Conservation (phyloP, 148 eudicot genomes). For the Euryodendron excelsum region DNA sequence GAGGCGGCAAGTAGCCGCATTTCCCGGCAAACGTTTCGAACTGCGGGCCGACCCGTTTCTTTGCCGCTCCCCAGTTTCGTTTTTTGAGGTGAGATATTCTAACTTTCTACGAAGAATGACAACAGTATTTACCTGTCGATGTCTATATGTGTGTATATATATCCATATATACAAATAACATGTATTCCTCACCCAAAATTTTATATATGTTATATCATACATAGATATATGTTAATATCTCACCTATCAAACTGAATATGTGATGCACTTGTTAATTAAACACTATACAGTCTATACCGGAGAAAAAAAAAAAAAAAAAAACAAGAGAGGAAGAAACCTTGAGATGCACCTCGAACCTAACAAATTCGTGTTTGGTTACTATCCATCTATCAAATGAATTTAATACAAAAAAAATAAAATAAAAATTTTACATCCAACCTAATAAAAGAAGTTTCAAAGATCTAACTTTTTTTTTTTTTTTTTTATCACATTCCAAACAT, state of each 20-base stretch:
- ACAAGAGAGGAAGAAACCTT: not conserved
- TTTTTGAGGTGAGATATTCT: not conserved
- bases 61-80: not conserved
- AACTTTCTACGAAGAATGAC: not conserved
- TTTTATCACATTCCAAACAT: too few species aligned
- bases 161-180: too few species aligned
- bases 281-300: too few species aligned
- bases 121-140: too few species aligned
- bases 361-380: not conserved
- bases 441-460: too few species aligned
- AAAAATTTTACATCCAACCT: too few species aligned
- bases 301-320: not conserved
- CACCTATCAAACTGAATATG: not conserved
- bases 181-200: too few species aligned
- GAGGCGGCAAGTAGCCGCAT: slow-evolving; percentile 45
- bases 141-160: too few species aligned
- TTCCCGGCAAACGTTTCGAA: slow-evolving; percentile 27
- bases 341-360: not conserved
- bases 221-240: not conserved
- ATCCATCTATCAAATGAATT: too few species aligned
- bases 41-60: slow-evolving; percentile 20
- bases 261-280: not conserved
- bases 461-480: too few species aligned
- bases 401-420: too few species aligned
- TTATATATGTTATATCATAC: too few species aligned